Base-by-base conservation (phyloP, 441 rosid species). In the Geranium incanum region DNA sequence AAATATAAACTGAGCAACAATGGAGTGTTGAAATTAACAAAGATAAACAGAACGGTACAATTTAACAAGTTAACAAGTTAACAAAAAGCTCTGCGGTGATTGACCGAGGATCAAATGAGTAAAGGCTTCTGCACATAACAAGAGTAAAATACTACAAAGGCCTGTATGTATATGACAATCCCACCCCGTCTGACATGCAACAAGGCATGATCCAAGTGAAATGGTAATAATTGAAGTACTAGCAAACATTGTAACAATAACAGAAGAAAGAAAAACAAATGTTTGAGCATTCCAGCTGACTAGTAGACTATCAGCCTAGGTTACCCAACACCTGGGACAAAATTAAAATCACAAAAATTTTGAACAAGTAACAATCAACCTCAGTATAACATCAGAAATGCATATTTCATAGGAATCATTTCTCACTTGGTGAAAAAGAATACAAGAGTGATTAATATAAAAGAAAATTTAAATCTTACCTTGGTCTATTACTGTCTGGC, bases 401-500 rank as follows among this genome's bases (percentile, higher is more conserved):
- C 3, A 28, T 28, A 28, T 28, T 28, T 28, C 33, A 28, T 28
- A 1, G 33, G 33, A 28, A 28, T 28, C 33, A 28, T 28, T 28
- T 28, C 33, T 28, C 33, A 28, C 33, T 28, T 28, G 33, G 3
- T 28, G 33, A 28, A 28, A 28, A 28, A 28, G 33, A 28, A 2
- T 28, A 28, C 33, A 28, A 28, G 33, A 28, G 33, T 28, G 33
- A 1, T 28, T 28, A 28, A 2, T 28, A 28, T 28, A 28, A 28
- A 28, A 28, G 33, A 28, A 28, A 55, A 5, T 15, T 15, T 55
- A 23, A 70, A 15, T 45, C 36, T 68, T 48, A 95, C 98, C 99
- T 89, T 91, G 97, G 77, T 95, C 99, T 71, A 91, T 88, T 45
- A 95, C 99, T 70, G 98, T 89, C 72, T 95, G 99, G 71, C 88